Percentiles rank a stretch among this genome's conserved stretches.
phyloP scores from a whole-genome alignment of 2,329 filamentous ascomycete species.

The Elsinoe fawcettii region DNA sequence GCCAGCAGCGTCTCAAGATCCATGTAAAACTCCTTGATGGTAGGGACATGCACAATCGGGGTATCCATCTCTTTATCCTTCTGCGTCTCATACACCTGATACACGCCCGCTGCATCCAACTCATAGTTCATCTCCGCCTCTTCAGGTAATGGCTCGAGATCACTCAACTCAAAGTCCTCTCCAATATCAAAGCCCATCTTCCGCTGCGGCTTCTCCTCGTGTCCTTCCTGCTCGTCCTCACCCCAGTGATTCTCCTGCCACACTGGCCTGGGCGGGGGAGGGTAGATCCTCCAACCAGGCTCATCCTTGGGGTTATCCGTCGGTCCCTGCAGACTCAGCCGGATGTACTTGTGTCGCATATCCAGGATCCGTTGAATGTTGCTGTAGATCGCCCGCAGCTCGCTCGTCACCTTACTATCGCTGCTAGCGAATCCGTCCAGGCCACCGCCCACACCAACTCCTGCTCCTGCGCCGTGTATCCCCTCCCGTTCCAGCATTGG shows the following conservation, averaged over 20 bases:
- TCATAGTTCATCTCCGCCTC: conserved; percentile 65
- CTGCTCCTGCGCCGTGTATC: conserved; percentile 51
- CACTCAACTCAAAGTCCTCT: conserved; percentile 79
- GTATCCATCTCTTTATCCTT: conserved; percentile 53
- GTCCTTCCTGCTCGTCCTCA: conserved; percentile 30
- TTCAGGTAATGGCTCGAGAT: conserved; percentile 65
- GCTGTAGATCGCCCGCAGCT: conserved; percentile 77
- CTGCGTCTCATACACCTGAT: conserved; percentile 76
- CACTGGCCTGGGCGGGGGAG: conserved; percentile 80
- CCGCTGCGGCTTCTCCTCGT: conserved; percentile 39
- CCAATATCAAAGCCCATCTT: conserved; percentile 88
- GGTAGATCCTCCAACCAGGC: conserved; percentile 78
- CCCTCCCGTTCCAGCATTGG: conserved; percentile 48
- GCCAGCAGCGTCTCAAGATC: conserved; percentile 80
- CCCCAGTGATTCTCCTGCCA: conserved; percentile 51
- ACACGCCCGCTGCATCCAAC: conserved; percentile 78
- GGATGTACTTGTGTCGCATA: conserved; percentile 79
- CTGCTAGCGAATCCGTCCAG: conserved; percentile 58
- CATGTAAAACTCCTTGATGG: conserved; percentile 90
- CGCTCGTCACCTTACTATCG: conserved; percentile 72
- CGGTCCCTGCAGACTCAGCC: conserved; percentile 71
- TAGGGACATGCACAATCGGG: conserved; percentile 78
- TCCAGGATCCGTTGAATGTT: conserved; percentile 89
- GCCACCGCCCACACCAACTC: conserved; percentile 54
- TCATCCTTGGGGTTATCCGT: conserved; percentile 84